Conservation (phyloP, 1,284 basidiomycete species). For the Pseudozyma tsukubaensis region DNA sequence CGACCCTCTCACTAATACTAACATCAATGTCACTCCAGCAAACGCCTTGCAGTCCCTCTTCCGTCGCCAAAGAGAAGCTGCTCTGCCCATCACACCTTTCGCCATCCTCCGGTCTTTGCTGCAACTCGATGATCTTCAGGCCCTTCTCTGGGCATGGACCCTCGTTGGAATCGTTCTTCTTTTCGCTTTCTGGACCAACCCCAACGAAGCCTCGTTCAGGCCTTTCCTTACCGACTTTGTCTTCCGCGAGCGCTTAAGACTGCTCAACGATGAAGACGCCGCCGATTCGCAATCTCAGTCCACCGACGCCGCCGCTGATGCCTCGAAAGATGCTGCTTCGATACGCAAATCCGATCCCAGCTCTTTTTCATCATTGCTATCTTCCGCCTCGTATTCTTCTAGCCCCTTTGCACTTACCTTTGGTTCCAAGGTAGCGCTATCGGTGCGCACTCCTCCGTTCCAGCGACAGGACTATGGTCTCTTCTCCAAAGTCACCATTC, state of each 20-base stretch:
- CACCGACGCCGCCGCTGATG: neutral
- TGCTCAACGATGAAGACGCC: slow-evolving; percentile 71
- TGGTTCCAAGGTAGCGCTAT: slow-evolving; percentile 74
- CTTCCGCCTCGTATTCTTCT: slow-evolving; percentile 26
- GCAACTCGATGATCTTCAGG: slow-evolving; percentile 41
- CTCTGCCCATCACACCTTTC: slow-evolving; percentile 38
- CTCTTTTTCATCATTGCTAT: slow-evolving; percentile 28
- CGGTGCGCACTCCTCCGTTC: slow-evolving; percentile 91
- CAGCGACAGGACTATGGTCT: slow-evolving; percentile 84
- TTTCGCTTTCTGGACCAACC: slow-evolving; percentile 87
- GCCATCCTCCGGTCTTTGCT: slow-evolving; percentile 40
- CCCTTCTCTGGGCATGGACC: slow-evolving; percentile 51
- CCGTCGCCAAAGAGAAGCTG: slow-evolving; percentile 30
- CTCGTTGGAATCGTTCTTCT: slow-evolving; percentile 51
- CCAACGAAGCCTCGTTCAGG: slow-evolving; percentile 88
- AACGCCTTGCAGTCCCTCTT: slow-evolving; percentile 42
- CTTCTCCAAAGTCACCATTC: slow-evolving; percentile 80
- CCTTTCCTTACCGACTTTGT: slow-evolving; percentile 94
- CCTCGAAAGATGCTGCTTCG: slow-evolving; percentile 4
- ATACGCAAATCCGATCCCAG: slow-evolving; percentile 24
- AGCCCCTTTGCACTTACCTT: slow-evolving; percentile 78
- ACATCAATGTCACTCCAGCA: slow-evolving; percentile 37
- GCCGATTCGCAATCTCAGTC: slow-evolving; percentile 12
- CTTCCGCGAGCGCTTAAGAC: slow-evolving; percentile 90
- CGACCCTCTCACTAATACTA: slow-evolving; percentile 7